These are phyloP conservation scores for Boeremia exigua DNA, from an alignment of 2,329 filamentous ascomycete species.

Conservation along the genomic window DNA sequence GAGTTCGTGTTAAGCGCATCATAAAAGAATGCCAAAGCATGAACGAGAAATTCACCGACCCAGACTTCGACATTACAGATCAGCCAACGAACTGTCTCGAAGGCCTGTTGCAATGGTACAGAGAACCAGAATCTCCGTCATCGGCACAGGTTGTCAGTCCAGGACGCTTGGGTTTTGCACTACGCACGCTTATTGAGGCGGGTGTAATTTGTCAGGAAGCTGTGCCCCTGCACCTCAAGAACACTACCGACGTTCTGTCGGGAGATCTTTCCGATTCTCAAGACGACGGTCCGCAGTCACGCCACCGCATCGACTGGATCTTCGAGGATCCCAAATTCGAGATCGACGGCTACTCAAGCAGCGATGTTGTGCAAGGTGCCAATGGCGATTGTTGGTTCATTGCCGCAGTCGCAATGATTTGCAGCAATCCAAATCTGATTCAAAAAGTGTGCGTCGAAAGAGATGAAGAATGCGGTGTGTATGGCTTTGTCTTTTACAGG, in stretches of 20 bases:
- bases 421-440: conserved; percentile 73
- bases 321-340: conserved; percentile 79
- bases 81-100: conserved; percentile 56
- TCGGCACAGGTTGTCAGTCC: conserved; percentile 18
- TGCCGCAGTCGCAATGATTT: conserved; percentile 77
- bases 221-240: conserved; percentile 25
- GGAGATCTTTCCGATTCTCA: not conserved
- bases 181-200: conserved; percentile 32
- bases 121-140: conserved; percentile 57
- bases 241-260: conserved; percentile 68
- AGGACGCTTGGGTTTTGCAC: conserved; percentile 25
- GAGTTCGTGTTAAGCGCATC: conserved; percentile 62
- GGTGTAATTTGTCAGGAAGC: conserved; percentile 28
- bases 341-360: conserved; percentile 75
- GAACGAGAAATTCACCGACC: conserved; percentile 84
- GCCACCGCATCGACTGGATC: conserved; percentile 64
- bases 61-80: conserved; percentile 83
- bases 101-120: conserved; percentile 51
- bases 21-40: conserved; percentile 70
- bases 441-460: conserved; percentile 75
- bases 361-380: conserved; percentile 77
- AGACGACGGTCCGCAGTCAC: conserved; percentile 14
- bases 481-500: conserved; percentile 83
- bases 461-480: conserved; percentile 77
- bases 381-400: conserved; percentile 88